phyloP scores from a whole-genome alignment of 2,329 filamentous ascomycete species.

The Paecilomyces dactylethromorphus region DNA sequence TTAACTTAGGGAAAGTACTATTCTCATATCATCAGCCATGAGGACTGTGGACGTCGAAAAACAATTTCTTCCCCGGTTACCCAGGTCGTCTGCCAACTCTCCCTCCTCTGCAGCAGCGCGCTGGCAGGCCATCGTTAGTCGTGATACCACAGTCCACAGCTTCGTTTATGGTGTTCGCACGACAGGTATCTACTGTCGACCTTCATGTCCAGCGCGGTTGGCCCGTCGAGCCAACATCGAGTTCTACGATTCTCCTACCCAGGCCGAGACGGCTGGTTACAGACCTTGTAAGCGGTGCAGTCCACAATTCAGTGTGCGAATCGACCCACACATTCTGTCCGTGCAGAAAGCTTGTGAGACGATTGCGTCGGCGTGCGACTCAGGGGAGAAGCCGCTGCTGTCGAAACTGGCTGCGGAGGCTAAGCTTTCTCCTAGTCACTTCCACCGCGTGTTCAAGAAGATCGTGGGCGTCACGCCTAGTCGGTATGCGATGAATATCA shows the following conservation, averaged over 20 bases:
- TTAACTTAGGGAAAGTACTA: background rate
- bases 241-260: conserved; percentile 43
- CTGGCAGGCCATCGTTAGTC: conserved; percentile 40
- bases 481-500: conserved; percentile 19
- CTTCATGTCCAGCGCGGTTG: conserved; percentile 52
- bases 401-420: conserved; percentile 42
- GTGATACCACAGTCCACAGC: conserved; percentile 36
- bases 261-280: conserved; percentile 46
- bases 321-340: conserved; percentile 24
- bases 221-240: conserved; percentile 50
- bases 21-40: background rate
- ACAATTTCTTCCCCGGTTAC: background rate
- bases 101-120: conserved; percentile 18
- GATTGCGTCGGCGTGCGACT: conserved; percentile 17
- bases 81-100: background rate
- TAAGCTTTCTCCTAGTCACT: conserved; percentile 45
- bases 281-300: conserved; percentile 52
- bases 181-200: conserved; percentile 52
- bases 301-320: conserved; percentile 30
- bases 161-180: conserved; percentile 54
- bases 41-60: background rate
- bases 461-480: conserved; percentile 46
- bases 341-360: conserved; percentile 25
- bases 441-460: conserved; percentile 51
- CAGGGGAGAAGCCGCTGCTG: conserved; percentile 31